Base-by-base conservation (phyloP, 805 yeast genomes). In the Vanderwaltozyma verrucispora region DNA sequence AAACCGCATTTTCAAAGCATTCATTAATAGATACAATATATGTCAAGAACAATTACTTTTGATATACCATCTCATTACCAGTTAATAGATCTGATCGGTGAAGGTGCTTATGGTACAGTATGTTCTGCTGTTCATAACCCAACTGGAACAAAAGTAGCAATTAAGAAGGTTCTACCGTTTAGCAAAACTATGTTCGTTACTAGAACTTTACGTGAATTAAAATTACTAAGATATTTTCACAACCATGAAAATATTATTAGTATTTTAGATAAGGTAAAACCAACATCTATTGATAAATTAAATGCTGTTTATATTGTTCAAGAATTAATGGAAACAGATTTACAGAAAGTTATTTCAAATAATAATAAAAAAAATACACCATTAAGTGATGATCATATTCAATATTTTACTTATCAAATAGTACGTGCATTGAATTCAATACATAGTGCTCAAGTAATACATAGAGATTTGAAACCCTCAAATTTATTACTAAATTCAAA, bases 101-200 rank as follows among this genome's bases (percentile, higher is more conserved):
- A 80, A 54, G 94, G 94, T 1, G 87, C 92, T 0, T 83, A 83
- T 47, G 92, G 94, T 0, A 70, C 80, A 2, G 94, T 83, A 5
- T 80, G 82, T 33, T 68, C 76, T 4, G 92, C 87, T 0, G 55
- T 68, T 10, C 85, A 80, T 47, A 67, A 66, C 41, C 77, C 80
- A 11, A 67, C 82, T 1, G 69, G 72, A 15, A 68, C 72, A 1
- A 65, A 67, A 42, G 92, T 83, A 2, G 94, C 94, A 1, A 81
- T 83, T 41, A 83, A 83, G 56, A 81, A 77, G 53, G 76, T 83
- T 7, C 75, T 75, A 40, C 88, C 92, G 0, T 80, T 81, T 53
- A 71, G 73, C 36, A 72, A 74, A 49, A 69, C 75, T 1, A 61
- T 81, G 51, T 74, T 80, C 42, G 77, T 86, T 43, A 62, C 82